Evolutionary conservation across 75 land plant genomes (phyloP), one percentile per base, ranked within the genome.

Genomic region (Pinus albicaulis): DNA sequence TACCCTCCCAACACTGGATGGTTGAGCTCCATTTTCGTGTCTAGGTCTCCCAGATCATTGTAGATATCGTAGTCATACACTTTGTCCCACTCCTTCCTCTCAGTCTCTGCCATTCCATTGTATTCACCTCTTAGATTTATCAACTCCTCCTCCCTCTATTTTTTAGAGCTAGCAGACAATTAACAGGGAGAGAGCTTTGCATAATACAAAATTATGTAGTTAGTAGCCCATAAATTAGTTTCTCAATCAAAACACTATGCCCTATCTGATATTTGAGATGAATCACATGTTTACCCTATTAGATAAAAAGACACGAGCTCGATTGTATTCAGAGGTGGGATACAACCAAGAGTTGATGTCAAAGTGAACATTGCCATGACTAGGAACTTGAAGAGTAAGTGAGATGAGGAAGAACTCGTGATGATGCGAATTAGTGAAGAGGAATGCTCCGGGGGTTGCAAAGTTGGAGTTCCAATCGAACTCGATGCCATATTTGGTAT

Each of bases 291-390:
- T 65, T 80, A 94, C 99, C 89, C 88, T 77, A 84, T 94, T 92
- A 38, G 82, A 55, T 56, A 96, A 96, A 87, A 96, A 92, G 12
- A 96, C 80, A 10, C 99, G 98, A 3, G 85, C 83, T 48, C 82
- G 72, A 17, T 74, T 82, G 80, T 84, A 85, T 3, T 78, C 77
- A 61, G 74, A 61, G 3, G 70, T 73, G 16, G 91, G 89, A 38
- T 80, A 92, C 55, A 96, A 85, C 94, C 99, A 96, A 11, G 99
- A 94, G 75, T 96, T 82, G 86, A 97, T 93, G 4, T 80, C 82
- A 65, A 96, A 96, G 71, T 87, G 85, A 23, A 91, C 20, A 17
- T 52, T 55, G 13, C 4, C 74, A 3, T 78, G 72, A 2, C 82
- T 84, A 0, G 89, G 91, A 5, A 72, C 57, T 48, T 72, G 12